Percentiles rank a stretch among this genome's conserved stretches.
Evolutionary conservation across 2,329 filamentous ascomycete species (phyloP).

Genomic region (Xylaria multiplex): DNA sequence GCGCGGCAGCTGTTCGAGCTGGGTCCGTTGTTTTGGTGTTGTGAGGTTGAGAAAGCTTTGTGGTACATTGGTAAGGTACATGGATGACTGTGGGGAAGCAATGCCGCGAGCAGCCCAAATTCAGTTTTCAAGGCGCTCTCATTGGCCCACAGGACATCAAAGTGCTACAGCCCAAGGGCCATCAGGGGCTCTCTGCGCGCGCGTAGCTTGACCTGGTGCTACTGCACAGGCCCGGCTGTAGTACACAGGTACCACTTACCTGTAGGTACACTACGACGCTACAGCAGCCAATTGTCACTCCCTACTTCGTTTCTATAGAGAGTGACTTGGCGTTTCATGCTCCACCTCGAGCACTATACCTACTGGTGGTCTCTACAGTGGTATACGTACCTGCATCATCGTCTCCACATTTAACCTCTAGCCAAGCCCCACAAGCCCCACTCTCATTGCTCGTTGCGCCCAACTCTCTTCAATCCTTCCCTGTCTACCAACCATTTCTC

Average conservation of each 20-base stretch:
- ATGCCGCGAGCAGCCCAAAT: conserved; percentile 21
- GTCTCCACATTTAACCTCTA: conserved; percentile 30
- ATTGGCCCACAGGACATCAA: conserved; percentile 29
- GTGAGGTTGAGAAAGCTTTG: conserved; percentile 15
- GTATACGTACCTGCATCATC: conserved; percentile 31
- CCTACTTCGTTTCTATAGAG: background rate
- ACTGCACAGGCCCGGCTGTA: conserved; percentile 11
- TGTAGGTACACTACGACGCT: too few relatives aligned
- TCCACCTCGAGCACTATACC: background rate
- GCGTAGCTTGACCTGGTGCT: conserved; percentile 1
- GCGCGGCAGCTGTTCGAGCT: conserved; percentile 38
- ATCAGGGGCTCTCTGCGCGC: conserved; percentile 29
- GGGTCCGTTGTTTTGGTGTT: conserved; percentile 25
- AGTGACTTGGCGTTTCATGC: conserved; percentile 13
- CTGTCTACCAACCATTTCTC: conserved; percentile 43
- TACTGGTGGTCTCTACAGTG: background rate
- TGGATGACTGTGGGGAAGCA: conserved; percentile 28
- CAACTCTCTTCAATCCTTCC: conserved; percentile 31
- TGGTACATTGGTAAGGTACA: conserved; percentile 5
- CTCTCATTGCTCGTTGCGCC: conserved; percentile 24
- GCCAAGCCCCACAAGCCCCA: conserved; percentile 7
- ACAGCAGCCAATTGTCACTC: background rate
- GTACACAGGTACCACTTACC: too few relatives aligned
- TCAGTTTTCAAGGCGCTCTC: conserved; percentile 11
- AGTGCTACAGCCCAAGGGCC: conserved; percentile 28